These are phyloP conservation scores for Colletotrichum chrysophilum DNA, from an alignment of 2,329 filamentous ascomycete species.

Conservation along the genomic window DNA sequence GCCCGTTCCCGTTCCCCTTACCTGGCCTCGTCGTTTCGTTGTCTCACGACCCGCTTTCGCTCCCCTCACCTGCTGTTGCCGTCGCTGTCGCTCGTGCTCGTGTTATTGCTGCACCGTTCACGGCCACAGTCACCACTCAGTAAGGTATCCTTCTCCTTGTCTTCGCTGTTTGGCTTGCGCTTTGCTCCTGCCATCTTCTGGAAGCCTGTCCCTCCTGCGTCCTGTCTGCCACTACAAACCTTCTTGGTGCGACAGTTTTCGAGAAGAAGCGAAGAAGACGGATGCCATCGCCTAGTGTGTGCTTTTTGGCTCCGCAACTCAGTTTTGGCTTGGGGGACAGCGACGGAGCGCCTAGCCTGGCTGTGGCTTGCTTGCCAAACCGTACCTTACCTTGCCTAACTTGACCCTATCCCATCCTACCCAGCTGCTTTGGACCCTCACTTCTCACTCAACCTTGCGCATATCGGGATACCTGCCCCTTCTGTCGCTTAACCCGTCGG, in stretches of 20 bases:
- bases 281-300: not conserved
- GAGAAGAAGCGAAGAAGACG: constrained; percentile 2
- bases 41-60: constrained; percentile 6
- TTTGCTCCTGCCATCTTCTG: not conserved
- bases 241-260: not conserved
- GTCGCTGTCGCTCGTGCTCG: not conserved
- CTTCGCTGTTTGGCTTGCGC: not conserved
- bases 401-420: not conserved
- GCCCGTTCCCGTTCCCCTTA: constrained; percentile 7
- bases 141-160: not conserved
- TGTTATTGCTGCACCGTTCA: not conserved
- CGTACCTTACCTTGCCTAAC: not conserved
- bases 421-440: constrained; percentile 7
- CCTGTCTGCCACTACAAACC: not conserved
- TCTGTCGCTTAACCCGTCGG: constrained; percentile 19
- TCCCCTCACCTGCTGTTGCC: not conserved
- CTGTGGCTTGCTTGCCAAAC: not conserved
- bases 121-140: not conserved
- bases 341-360: not conserved
- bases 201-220: not conserved
- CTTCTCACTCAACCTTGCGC: constrained; percentile 8
- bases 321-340: not conserved
- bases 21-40: constrained; percentile 4
- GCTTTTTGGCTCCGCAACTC: not conserved
- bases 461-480: constrained; percentile 14